phyloP scores from a whole-genome alignment of 139 green algal species.

The Chlorella sp. region DNA sequence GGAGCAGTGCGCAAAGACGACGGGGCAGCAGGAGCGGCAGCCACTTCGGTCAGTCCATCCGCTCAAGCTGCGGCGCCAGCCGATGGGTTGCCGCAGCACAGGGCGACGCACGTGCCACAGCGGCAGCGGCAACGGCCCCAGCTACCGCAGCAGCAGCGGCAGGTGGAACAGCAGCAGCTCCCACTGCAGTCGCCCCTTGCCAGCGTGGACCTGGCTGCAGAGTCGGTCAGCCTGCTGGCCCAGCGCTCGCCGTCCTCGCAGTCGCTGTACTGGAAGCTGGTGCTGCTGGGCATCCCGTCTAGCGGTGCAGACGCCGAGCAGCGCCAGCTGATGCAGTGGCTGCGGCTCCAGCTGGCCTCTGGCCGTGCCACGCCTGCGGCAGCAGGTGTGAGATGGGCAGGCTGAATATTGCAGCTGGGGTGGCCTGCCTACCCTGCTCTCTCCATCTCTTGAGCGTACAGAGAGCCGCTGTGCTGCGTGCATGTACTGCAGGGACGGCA shows the following conservation, averaged over 20 bases:
- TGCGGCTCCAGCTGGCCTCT: not conserved
- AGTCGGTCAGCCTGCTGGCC: conserved; percentile 2
- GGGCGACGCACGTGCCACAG: not conserved
- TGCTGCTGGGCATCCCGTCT: not conserved
- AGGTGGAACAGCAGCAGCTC: not conserved
- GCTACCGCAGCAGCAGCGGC: not conserved
- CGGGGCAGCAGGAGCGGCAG: not conserved
- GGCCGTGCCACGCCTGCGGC: not conserved
- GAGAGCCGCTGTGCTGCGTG: not conserved
- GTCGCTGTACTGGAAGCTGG: conserved; percentile 30
- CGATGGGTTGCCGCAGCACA: not conserved
- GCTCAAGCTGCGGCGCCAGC: not conserved
- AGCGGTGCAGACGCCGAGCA: not conserved
- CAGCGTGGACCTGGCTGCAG: not conserved
- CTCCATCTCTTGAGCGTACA: too few relatives aligned
- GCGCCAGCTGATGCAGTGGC: not conserved
- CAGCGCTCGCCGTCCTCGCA: conserved; percentile 1
- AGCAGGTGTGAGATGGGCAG: conserved; percentile 21
- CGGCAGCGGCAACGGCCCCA: too few relatives aligned
- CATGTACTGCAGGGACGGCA: not conserved
- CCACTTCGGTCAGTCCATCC: not conserved
- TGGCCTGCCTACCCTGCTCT: too few relatives aligned
- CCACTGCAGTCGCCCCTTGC: not conserved
- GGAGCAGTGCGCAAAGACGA: not conserved
- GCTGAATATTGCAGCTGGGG: conserved; percentile 25